Conservation (phyloP, 139 green algal species). For the Pseudopediastrum boryanum region DNA sequence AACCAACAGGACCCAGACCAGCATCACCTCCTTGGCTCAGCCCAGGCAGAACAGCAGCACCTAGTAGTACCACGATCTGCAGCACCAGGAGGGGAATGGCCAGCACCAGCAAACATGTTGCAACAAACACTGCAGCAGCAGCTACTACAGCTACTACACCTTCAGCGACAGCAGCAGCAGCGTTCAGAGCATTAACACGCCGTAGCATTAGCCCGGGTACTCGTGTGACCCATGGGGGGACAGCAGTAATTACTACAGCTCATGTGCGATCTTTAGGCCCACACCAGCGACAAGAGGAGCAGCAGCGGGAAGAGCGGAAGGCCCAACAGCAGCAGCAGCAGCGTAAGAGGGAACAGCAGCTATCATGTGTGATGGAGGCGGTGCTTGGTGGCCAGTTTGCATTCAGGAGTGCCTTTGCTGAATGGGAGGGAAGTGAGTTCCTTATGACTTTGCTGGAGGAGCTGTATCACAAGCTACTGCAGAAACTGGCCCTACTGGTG, state of each 20-base stretch:
- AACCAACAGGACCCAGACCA: neutral
- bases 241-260: slow-evolving; percentile 5
- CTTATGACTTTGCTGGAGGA: slow-evolving; percentile 6
- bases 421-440: slow-evolving; percentile 18
- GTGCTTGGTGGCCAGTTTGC: neutral
- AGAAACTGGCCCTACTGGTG: slow-evolving; percentile 10
- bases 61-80: neutral
- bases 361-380: neutral
- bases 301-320: too few relatives aligned
- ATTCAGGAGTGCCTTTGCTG: neutral
- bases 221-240: neutral
- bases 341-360: too few relatives aligned
- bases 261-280: too few relatives aligned
- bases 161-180: slow-evolving; percentile 1
- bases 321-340: too few relatives aligned
- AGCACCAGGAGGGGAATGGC: neutral
- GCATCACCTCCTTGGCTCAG: neutral
- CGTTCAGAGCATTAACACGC: neutral
- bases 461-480: neutral
- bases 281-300: too few relatives aligned
- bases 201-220: neutral
- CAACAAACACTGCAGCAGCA: neutral
- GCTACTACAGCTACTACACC: neutral
- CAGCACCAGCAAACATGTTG: neutral
- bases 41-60: neutral